A percentile compares a stretch with the other conserved stretches of the same genome.
Evolutionary conservation across 768 basidiomycete genomes (phyloP).

Genomic region (Boletus pseudopeckii): DNA sequence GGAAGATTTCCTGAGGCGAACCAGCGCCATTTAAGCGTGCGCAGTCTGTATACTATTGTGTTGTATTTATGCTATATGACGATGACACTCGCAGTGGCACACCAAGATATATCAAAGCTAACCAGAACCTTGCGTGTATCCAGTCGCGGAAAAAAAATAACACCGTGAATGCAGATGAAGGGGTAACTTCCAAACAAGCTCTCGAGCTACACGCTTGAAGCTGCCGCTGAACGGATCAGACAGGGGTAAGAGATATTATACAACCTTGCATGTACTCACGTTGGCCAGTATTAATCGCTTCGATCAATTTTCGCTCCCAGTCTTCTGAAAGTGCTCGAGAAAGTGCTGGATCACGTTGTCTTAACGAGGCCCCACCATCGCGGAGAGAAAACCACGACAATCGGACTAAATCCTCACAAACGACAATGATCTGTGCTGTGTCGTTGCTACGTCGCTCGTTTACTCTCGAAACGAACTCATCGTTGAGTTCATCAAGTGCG

Average conservation of each 20-base stretch:
- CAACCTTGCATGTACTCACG: slow-evolving; percentile 13
- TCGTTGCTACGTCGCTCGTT: slow-evolving; percentile 23
- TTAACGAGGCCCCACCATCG: slow-evolving; percentile 24
- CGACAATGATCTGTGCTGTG: slow-evolving; percentile 27
- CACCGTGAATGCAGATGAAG: not conserved
- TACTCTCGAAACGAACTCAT: slow-evolving; percentile 19
- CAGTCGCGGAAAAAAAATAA: not conserved
- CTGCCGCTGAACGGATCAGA: not conserved
- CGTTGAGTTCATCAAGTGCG: slow-evolving; percentile 6
- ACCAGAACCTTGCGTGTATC: not conserved
- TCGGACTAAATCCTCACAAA: slow-evolving; percentile 22
- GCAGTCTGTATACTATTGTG: not conserved
- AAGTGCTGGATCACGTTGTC: slow-evolving; percentile 11
- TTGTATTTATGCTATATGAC: not conserved
- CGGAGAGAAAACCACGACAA: slow-evolving; percentile 31
- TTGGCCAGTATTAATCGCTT: slow-evolving; percentile 16
- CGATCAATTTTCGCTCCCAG: slow-evolving; percentile 16
- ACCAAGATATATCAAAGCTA: not conserved
- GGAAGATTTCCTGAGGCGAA: slow-evolving; percentile 36
- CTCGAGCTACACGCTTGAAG: not conserved
- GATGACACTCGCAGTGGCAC: not conserved
- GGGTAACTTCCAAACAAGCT: not conserved
- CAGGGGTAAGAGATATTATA: not conserved
- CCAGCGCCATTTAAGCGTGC: slow-evolving; percentile 2
- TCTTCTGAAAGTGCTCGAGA: slow-evolving; percentile 18